Evolutionary conservation across 495 filamentous ascomycete species (phyloP).

Genomic region (Delitschia confertaspora): DNA sequence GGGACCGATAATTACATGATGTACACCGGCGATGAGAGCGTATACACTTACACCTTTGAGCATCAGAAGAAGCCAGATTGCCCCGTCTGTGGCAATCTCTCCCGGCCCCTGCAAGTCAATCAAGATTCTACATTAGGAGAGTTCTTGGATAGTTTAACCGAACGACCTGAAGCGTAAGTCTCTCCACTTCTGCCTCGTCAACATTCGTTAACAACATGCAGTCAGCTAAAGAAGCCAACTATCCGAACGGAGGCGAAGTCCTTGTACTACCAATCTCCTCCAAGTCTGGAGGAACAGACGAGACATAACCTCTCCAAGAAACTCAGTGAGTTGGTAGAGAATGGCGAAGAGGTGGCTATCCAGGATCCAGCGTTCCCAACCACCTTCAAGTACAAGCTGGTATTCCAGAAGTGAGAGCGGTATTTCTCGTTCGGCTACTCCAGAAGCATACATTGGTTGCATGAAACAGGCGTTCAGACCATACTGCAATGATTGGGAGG

Average conservation of each 20-base stretch:
- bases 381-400: slow-evolving; percentile 43
- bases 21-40: slow-evolving; percentile 89
- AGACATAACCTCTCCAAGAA: slow-evolving; percentile 72
- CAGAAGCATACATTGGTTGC: no score
- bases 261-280: slow-evolving; percentile 80
- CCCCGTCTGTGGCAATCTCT: slow-evolving; percentile 80
- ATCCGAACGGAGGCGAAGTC: slow-evolving; percentile 72
- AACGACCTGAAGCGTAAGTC: slow-evolving; percentile 60
- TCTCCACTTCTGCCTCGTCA: not conserved
- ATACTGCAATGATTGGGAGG: no score
- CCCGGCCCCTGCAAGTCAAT: slow-evolving; percentile 63
- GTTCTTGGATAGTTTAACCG: slow-evolving; percentile 76
- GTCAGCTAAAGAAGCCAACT: slow-evolving; percentile 66
- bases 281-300: slow-evolving; percentile 71
- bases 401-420: slow-evolving; percentile 50
- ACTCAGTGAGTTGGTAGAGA: slow-evolving; percentile 52
- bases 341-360: slow-evolving; percentile 69
- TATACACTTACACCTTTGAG: slow-evolving; percentile 95
- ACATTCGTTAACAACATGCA: slow-evolving; percentile 10
- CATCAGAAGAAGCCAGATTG: slow-evolving; percentile 89
- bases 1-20: slow-evolving; percentile 87
- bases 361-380: slow-evolving; percentile 69
- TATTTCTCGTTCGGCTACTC: no score
- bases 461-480: no score
- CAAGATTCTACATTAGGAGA: slow-evolving; percentile 65